phyloP scores from a whole-genome alignment of 148 eudicot genomes.

The Dianthus caryophyllus region DNA sequence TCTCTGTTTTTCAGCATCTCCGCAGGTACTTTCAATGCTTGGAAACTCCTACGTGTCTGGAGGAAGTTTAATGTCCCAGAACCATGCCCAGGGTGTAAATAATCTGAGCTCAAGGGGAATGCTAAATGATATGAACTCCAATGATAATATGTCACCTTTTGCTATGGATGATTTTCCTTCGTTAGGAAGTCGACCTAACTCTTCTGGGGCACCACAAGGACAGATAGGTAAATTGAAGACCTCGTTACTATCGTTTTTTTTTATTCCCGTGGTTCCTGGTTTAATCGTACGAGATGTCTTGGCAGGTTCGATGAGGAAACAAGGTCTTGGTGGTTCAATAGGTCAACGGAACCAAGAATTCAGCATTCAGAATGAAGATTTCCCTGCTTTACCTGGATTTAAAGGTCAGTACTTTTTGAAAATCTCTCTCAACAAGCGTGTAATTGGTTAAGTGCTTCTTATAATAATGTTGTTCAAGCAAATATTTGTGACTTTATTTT shows the following conservation, averaged over 20 bases:
- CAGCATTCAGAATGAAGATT: slow-evolving; percentile 93
- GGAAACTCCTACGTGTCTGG: slow-evolving; percentile 67
- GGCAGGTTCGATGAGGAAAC: slow-evolving; percentile 78
- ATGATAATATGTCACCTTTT: slow-evolving; percentile 59
- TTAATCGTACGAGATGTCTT: slow-evolving; percentile 16
- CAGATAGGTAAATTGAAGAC: slow-evolving; percentile 51
- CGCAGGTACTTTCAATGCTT: slow-evolving; percentile 79
- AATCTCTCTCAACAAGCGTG: neutral
- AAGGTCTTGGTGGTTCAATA: slow-evolving; percentile 74
- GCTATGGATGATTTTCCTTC: slow-evolving; percentile 88
- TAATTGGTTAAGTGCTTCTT: neutral
- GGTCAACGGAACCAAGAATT: slow-evolving; percentile 90
- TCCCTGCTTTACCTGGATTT: slow-evolving; percentile 88
- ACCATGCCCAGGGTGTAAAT: slow-evolving; percentile 59
- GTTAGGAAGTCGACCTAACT: slow-evolving; percentile 68
- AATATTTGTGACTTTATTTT: neutral
- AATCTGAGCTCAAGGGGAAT: slow-evolving; percentile 67
- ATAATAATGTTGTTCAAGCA: neutral
- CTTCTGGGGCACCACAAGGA: slow-evolving; percentile 87
- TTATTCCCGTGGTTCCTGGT: slow-evolving; percentile 4
- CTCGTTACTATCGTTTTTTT: slow-evolving; percentile 5
- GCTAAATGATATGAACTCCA: slow-evolving; percentile 70
- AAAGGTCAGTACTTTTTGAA: slow-evolving; percentile 46
- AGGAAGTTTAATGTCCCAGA: slow-evolving; percentile 68
- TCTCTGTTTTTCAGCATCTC: slow-evolving; percentile 55